Conservation (phyloP, 2,329 filamentous ascomycete species). For the Colletotrichum liriopes region DNA sequence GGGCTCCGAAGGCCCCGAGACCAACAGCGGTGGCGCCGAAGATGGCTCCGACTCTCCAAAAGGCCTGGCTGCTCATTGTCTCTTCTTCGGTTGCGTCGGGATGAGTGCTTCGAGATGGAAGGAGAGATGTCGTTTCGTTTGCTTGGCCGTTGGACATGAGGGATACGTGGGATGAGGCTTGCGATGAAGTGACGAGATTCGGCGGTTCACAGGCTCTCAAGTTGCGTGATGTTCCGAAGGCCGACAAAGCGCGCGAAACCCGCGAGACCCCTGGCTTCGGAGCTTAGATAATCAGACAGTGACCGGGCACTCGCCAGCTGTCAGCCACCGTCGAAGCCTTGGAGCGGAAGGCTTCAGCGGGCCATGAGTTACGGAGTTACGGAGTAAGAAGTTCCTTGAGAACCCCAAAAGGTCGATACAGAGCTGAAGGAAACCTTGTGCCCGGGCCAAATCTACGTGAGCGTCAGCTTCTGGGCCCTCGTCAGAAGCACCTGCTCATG, state of each 20-base stretch:
- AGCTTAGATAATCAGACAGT: constrained; percentile 20
- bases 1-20: constrained; percentile 78
- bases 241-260: constrained; percentile 14
- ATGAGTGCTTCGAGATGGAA: neutral
- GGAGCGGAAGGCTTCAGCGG: too few relatives aligned
- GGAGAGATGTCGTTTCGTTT: constrained; percentile 24
- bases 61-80: constrained; percentile 52
- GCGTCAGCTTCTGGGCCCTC: too few relatives aligned
- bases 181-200: neutral
- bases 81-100: constrained; percentile 9
- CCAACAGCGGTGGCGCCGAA: constrained; percentile 74
- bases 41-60: constrained; percentile 75
- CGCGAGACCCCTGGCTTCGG: neutral
- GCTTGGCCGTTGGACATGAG: constrained; percentile 23
- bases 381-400: neutral
- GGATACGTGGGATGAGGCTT: neutral
- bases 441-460: neutral
- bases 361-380: neutral
- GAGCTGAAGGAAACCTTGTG: neutral
- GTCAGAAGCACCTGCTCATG: too few relatives aligned
- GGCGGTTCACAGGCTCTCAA: neutral
- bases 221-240: constrained; percentile 6
- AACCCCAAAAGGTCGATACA: too few relatives aligned
- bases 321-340: neutral
- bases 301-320: neutral